Percentiles rank a stretch among this genome's conserved stretches.
phyloP scores from a whole-genome alignment of 306 rosid species.

The Pyrus betulifolia region DNA sequence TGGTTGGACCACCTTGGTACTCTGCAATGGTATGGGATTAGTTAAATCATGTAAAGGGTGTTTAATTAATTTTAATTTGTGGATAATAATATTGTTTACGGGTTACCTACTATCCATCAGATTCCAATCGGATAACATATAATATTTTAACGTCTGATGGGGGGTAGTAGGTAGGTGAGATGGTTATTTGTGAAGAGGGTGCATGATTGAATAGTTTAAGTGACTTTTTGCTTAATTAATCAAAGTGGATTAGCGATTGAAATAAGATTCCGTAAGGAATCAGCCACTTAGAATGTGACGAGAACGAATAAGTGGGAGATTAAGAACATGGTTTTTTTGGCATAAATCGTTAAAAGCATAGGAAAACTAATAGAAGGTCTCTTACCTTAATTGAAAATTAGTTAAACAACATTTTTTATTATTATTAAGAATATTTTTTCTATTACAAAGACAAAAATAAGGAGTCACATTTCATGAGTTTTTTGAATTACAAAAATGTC shows the following conservation, averaged over 20 bases:
- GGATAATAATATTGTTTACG: neutral
- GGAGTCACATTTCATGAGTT: too few relatives aligned
- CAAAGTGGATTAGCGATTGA: conserved; percentile 17
- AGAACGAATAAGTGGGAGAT: neutral
- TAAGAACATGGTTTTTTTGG: conserved; percentile 10
- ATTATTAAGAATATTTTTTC: too few relatives aligned
- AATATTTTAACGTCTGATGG: neutral
- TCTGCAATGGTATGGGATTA: neutral
- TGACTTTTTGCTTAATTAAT: neutral
- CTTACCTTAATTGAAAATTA: too few relatives aligned
- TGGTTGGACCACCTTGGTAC: conserved; percentile 6
- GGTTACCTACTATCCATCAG: conserved; percentile 29
- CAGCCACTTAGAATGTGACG: conserved; percentile 22
- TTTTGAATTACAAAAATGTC: too few relatives aligned
- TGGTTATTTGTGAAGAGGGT: conserved; percentile 13
- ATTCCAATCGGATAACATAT: conserved; percentile 15
- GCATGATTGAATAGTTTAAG: conserved; percentile 29
- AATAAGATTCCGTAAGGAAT: conserved; percentile 21
- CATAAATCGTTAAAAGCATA: conserved; percentile 13
- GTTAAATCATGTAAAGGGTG: conserved; percentile 13
- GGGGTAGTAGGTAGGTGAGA: conserved; percentile 4
- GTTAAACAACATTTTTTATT: too few relatives aligned
- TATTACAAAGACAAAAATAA: too few relatives aligned
- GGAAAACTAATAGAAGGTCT: too few relatives aligned
- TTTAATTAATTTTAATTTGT: neutral